Evolutionary conservation across 768 basidiomycete species (phyloP).

Genomic region (Pleurotus salmoneostramineus): DNA sequence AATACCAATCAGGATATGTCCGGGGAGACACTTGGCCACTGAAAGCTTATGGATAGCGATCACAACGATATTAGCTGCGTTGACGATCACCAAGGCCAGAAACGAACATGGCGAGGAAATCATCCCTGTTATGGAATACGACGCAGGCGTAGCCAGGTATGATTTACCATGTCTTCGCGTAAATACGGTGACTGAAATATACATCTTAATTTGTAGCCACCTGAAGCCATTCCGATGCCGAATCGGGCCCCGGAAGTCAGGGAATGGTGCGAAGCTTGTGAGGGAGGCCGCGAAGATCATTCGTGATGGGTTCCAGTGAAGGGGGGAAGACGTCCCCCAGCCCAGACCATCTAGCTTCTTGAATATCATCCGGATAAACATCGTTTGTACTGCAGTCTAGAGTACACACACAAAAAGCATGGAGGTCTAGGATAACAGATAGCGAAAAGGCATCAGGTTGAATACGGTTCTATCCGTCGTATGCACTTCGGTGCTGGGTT

Average conservation of each 20-base stretch:
- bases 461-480: background rate
- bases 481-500: constrained; percentile 2
- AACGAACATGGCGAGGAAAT: constrained; percentile 39
- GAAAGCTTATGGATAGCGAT: constrained; percentile 40
- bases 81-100: constrained; percentile 37
- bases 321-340: too few relatives aligned
- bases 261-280: background rate
- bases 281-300: background rate
- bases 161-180: background rate
- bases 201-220: background rate
- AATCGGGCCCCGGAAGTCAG: background rate
- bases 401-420: too few relatives aligned
- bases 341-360: too few relatives aligned
- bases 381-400: too few relatives aligned
- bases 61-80: constrained; percentile 37
- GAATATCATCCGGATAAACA: too few relatives aligned
- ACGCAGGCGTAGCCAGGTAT: background rate
- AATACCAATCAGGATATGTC: background rate
- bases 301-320: too few relatives aligned
- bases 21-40: constrained; percentile 16
- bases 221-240: background rate
- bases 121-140: background rate
- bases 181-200: background rate
- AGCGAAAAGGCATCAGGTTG: background rate
- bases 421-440: too few relatives aligned